Percentiles rank a stretch among this genome's conserved stretches.
phyloP scores from a whole-genome alignment of 495 filamentous ascomycete genomes.

The Cercophora scortea region DNA sequence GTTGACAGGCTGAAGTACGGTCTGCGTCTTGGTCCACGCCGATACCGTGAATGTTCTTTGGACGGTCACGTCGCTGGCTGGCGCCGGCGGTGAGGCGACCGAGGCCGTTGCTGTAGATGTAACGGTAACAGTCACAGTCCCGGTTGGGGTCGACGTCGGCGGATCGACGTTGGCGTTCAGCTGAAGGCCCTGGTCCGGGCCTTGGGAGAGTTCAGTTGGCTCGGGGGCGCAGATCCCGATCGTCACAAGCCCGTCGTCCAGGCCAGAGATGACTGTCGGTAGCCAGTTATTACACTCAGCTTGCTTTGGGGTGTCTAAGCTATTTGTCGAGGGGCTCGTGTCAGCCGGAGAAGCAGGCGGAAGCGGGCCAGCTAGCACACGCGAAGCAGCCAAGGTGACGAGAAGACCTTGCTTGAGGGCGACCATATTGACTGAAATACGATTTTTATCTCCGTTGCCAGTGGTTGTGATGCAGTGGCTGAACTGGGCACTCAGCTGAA shows the following conservation, averaged over 20 bases:
- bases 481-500: no score
- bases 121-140: conserved; percentile 1
- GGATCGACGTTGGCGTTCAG: neutral
- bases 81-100: neutral
- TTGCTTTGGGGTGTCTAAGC: neutral
- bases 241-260: neutral
- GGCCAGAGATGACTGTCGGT: neutral
- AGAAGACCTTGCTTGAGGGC: neutral
- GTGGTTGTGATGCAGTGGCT: no score
- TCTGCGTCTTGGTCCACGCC: conserved; percentile 4
- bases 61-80: conserved; percentile 1
- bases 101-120: conserved; percentile 2
- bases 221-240: conserved; percentile 1
- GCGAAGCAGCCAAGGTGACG: neutral
- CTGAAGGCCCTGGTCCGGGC: neutral
- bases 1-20: conserved; percentile 3
- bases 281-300: conserved; percentile 2
- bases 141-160: neutral
- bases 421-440: neutral
- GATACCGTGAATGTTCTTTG: conserved; percentile 8
- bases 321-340: neutral
- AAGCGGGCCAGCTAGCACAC: neutral
- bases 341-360: neutral
- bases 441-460: no score
- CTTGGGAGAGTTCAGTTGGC: neutral